These are phyloP conservation scores for Thecaphora thlaspeos DNA, from an alignment of 1,284 basidiomycete species.

Conservation along the genomic window DNA sequence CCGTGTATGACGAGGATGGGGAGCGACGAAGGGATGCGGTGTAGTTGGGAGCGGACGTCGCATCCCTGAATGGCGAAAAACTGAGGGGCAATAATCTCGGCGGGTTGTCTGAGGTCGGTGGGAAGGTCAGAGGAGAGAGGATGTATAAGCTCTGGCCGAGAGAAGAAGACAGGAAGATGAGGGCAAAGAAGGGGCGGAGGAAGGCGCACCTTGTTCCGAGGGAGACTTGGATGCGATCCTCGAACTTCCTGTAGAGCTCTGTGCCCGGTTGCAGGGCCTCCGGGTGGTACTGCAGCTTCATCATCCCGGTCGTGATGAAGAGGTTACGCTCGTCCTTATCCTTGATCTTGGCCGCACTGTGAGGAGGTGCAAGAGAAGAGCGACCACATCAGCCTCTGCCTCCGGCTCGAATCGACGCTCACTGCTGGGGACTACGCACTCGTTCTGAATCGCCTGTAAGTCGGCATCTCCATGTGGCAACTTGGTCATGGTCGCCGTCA, in stretches of 20 bases:
- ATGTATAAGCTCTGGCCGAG: too few species aligned
- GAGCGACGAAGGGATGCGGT: conserved; percentile 16
- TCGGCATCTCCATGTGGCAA: conserved; percentile 43
- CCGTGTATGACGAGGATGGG: conserved; percentile 48
- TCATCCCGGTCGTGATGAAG: conserved; percentile 30
- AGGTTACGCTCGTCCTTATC: conserved; percentile 23
- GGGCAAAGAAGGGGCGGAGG: not conserved
- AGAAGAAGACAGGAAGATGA: too few species aligned
- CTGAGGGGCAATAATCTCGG: conserved; percentile 32
- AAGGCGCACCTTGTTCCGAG: conserved; percentile 6
- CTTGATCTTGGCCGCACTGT: conserved; percentile 8
- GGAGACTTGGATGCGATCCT: conserved; percentile 14
- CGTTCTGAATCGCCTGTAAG: conserved; percentile 9
- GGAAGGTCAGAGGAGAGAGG: too few species aligned
- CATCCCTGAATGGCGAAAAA: conserved; percentile 36
- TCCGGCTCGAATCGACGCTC: too few species aligned
- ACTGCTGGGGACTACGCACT: conserved; percentile 10
- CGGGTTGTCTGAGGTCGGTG: conserved; percentile 9
- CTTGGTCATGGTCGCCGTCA: conserved; percentile 51
- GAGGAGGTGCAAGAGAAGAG: conserved; percentile 2
- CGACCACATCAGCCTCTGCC: too few species aligned
- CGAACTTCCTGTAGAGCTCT: conserved; percentile 10
- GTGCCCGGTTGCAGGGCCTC: conserved; percentile 14
- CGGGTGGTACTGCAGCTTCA: conserved; percentile 45
- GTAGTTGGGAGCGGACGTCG: conserved; percentile 24